Conservation (phyloP, 2,329 filamentous ascomycete species). For the Phialophora chinensis region DNA sequence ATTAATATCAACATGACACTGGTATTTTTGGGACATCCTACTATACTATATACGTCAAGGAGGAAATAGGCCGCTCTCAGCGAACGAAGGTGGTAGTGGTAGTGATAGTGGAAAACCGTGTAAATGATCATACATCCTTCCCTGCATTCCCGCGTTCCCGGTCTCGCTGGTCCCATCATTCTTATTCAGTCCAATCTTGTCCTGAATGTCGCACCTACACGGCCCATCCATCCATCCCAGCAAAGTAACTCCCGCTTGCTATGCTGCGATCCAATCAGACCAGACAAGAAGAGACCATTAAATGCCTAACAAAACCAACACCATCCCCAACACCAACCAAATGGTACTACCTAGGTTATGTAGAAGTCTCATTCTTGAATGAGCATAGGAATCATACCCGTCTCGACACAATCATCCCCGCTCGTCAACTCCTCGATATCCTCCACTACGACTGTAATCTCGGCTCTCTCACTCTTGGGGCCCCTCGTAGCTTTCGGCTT, state of each 20-base stretch:
- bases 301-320: neutral
- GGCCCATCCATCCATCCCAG: neutral
- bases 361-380: constrained; percentile 29
- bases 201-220: neutral
- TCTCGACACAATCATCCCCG: constrained; percentile 27
- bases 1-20: neutral
- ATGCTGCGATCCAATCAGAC: neutral
- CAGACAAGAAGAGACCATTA: neutral
- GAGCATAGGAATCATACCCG: constrained; percentile 33
- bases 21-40: neutral
- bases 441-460: constrained; percentile 34
- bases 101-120: neutral
- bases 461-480: constrained; percentile 23
- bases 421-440: constrained; percentile 28
- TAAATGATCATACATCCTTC: constrained; percentile 1
- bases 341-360: neutral
- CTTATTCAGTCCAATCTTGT: neutral
- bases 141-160: neutral
- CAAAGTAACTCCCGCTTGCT: constrained; percentile 2
- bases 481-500: constrained; percentile 49
- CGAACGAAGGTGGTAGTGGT: neutral
- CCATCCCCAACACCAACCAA: neutral
- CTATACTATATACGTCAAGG: constrained; percentile 2
- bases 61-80: neutral
- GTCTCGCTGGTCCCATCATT: neutral